Evolutionary conservation across 2,329 filamentous ascomycete species (phyloP), one percentile per base, ranked within the genome.

Genomic region (Chrysoporthe cubensis): DNA sequence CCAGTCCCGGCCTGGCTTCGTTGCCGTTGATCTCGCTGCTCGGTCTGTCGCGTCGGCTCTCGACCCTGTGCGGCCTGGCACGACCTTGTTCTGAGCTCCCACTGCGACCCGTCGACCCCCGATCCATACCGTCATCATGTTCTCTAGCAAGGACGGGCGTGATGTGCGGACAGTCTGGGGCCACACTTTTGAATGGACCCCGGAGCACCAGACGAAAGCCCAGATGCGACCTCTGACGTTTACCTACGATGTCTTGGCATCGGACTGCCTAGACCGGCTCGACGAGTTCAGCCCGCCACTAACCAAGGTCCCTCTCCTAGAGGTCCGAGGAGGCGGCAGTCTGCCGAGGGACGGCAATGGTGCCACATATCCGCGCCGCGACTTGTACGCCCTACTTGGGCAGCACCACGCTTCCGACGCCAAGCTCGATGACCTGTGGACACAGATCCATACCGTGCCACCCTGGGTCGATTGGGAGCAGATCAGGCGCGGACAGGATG

Each of bases 381-480:
- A 93, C 73, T 75, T 92, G 1, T 93, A 90, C 74, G 80, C 80
- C 13, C 77, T 93, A 9, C 78, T 95, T 1, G 79, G 82, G 72
- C 82, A 90, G 6, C 82, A 93, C 75, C 81, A 83, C 11, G 75
- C 79, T 2, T 80, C 82, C 6, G 86, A 94, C 72, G 79, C 84
- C 34, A 84, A 86, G 50, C 79, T 86, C 2, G 73, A 74, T 1
- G 73, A 84, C 65, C 79, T 95, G 9, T 94, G 91, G 91, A 76
- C 78, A 0, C 83, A 93, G 74, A 82, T 91, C 66, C 90, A 88
- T 67, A 88, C 84, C 0, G 78, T 93, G 4, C 92, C 91, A 0
- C 81, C 85, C 0, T 94, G 91, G 91, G 91, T 94, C 2, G 88
- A 94, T 75, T 94, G 91, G 91, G 85, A 85, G 1, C 90, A 93